A percentile compares a stretch with the other conserved stretches of the same genome.
Evolutionary conservation across 164 flowering plant species (phyloP).

Genomic region (Vitis amurensis): DNA sequence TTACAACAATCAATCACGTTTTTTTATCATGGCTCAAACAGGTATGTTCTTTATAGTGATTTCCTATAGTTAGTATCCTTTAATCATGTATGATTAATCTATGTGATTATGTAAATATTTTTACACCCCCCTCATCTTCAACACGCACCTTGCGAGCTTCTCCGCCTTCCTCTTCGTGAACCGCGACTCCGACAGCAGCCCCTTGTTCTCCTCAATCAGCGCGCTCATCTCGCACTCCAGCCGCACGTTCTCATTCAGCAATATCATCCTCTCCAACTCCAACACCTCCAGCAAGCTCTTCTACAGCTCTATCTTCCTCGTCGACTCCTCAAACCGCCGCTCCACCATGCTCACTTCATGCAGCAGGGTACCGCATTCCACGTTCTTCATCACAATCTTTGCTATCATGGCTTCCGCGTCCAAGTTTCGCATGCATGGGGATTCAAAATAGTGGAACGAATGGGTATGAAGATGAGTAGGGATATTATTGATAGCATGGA

Average conservation of each 20-base stretch:
- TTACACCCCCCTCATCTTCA: conserved; percentile 41
- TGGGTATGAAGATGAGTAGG: too few species aligned
- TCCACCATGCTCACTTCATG: conserved; percentile 34
- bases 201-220: conserved; percentile 57
- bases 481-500: too few species aligned
- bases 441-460: too few species aligned
- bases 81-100: too few species aligned
- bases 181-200: conserved; percentile 42
- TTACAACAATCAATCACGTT: too few species aligned
- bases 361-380: conserved; percentile 41
- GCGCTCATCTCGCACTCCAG: conserved; percentile 39
- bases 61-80: too few species aligned
- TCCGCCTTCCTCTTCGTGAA: conserved; percentile 61
- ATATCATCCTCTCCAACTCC: conserved; percentile 70
- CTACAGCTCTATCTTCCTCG: conserved; percentile 63
- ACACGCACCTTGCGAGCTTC: conserved; percentile 43
- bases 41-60: too few species aligned
- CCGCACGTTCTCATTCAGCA: conserved; percentile 60
- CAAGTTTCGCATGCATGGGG: background rate
- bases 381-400: conserved; percentile 47
- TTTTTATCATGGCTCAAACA: too few species aligned
- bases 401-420: conserved; percentile 33
- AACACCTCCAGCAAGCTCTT: conserved; percentile 67
- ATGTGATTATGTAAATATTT: too few species aligned
- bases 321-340: conserved; percentile 25